Base-by-base conservation (phyloP, 306 rosid species). In the Senna tora region DNA sequence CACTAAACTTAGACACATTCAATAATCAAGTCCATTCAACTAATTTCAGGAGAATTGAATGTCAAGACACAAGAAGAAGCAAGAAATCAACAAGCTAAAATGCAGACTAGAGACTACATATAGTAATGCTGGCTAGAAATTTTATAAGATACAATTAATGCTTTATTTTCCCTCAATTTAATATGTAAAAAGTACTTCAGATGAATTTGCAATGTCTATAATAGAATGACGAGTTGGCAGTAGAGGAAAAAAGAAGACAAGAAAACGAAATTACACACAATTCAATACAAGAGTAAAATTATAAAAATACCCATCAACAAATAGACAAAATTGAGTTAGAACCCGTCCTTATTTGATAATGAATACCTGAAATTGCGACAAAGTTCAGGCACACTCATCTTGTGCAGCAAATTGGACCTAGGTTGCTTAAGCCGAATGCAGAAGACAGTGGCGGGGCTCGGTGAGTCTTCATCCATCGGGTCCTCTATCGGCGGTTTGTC, bases 331-430 rank as follows among this genome's bases (percentile, higher is more conserved):
- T 65, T 28, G 71, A 74, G 62, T 66, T 57, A 9, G 6, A 51
- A 68, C 0, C 12, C n/a, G 7, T n/a, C 17, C 2, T 52, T 36
- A 32, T 51, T 43, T 13, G 4, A 45, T 8, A 47, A 6, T 6
- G 64, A 19, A 30, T 73, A 94, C 98, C 98, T 93, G 77, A 93
- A 93, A 80, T 88, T 87, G 80, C 98, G 98, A 84, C 97, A 93
- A 72, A 93, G 87, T 73, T 90, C 92, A 15, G 97, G 98, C 10
- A 88, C 93, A 61, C 91, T 80, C 97, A 93, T 90, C 87, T 90
- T 89, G 49, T 93, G 86, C 47, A 38, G 91, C 92, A 87, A 86
- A 84, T 84, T 82, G 55, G 90, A 89, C 75, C 74, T 71, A 0
- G 92, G 91, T 82, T 93, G 97, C 71, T 76, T 83, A 0, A 90